Evolutionary conservation across 352 stramenopile genomes (phyloP).

Genomic region (Phytophthora fragariae): DNA sequence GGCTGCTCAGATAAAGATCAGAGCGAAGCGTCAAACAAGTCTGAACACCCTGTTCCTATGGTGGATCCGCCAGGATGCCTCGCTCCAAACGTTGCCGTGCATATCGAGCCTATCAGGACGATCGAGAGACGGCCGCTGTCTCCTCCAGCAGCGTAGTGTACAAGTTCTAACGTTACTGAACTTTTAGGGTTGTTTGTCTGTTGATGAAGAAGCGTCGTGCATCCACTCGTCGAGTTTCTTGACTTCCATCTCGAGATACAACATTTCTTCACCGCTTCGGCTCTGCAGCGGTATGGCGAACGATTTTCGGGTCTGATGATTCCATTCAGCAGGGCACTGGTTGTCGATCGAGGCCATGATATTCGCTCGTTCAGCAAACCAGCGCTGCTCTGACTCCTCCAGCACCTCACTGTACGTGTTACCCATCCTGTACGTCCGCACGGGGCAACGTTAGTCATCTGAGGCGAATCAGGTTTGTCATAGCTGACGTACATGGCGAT

Average conservation of each 20-base stretch:
- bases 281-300: conserved; percentile 56
- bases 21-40: not conserved
- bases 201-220: conserved; percentile 5
- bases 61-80: not conserved
- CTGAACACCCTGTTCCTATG: no score
- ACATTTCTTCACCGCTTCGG: conserved; percentile 41
- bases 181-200: conserved; percentile 12
- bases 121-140: conserved; percentile 26
- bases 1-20: not conserved
- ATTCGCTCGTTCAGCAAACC: conserved; percentile 69
- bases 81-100: not conserved
- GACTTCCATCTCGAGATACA: conserved; percentile 62
- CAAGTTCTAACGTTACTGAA: no score
- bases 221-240: conserved; percentile 59
- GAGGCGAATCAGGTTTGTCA: not conserved
- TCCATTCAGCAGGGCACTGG: conserved; percentile 44
- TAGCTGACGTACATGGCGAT: conserved; percentile 60
- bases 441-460: conserved; percentile 2
- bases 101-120: not conserved
- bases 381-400: conserved; percentile 66
- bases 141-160: conserved; percentile 21
- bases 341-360: conserved; percentile 74
- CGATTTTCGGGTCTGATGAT: conserved; percentile 42
- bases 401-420: conserved; percentile 72
- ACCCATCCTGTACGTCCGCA: conserved; percentile 50